Evolutionary conservation across 1,284 basidiomycete genomes (phyloP), one percentile per base, ranked within the genome.

Genomic region (Anthracocystis setariae): DNA sequence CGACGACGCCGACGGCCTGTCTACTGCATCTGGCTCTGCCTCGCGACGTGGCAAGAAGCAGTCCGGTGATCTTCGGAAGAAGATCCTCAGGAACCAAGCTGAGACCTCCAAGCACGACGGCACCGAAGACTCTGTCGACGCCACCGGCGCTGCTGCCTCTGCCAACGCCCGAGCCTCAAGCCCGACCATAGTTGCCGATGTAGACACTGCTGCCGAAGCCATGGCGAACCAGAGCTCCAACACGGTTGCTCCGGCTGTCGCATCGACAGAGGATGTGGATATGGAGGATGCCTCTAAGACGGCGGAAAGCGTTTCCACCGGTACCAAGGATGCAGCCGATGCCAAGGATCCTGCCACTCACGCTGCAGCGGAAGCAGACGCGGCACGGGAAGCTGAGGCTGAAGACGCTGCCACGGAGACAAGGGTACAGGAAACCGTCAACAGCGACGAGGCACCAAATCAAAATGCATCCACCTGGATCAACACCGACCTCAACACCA

Each of bases 381-480:
- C 50, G 8, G 29, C 46, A 15, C 47, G 58, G 29, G 55, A 46
- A 20, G 40, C 27, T 17, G 54, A 52, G 18, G 37, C 38, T 8
- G 57, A 39, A 10, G 52, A 52, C 8, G 55, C 54, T 38, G 12
- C 46, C 17, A 62, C 51, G 44, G 67, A 65, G 5, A 47, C 27
- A 18, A 45, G 32, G 15, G 40, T 17, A 1, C 55, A 55, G 35
- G 58, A 50, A n/a, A 47, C 47, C 12, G 44, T 32, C 32, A 57
- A 74, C 9, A 63, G 57, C 17, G 49, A 48, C 25, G 59, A 62
- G 38, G 24, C 68, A 12, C 46, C 58, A 1, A 51, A 43, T 21
- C 38, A 56, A 27, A 49, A 80, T 5, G 84, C 85, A 48, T 83
- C 84, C 56, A 85, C 85, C 10, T 86, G 86, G 86, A 83, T 85